Evolutionary conservation across 306 rosid genomes (phyloP).

Genomic region (Betula pendula): DNA sequence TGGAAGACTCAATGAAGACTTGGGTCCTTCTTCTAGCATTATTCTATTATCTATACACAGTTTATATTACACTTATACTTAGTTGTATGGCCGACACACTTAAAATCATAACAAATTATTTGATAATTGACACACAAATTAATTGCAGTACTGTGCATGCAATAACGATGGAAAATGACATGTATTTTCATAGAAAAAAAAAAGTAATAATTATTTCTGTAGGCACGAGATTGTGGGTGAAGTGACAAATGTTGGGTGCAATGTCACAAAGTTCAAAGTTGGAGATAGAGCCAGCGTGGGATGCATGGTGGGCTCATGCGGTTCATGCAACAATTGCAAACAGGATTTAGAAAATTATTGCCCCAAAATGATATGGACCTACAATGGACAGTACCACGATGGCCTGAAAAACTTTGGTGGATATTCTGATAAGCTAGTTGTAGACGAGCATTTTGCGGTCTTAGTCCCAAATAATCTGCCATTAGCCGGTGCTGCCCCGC

Average conservation of each 20-base stretch:
- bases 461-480: not conserved
- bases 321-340: not conserved
- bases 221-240: conserved; percentile 9
- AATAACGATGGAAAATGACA: no score
- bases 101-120: no score
- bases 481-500: not conserved
- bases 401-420: not conserved
- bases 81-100: no score
- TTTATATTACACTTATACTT: no score
- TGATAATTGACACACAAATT: no score
- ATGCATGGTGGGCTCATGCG: not conserved
- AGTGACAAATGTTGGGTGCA: not conserved
- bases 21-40: no score
- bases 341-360: not conserved
- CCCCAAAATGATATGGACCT: not conserved
- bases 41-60: no score
- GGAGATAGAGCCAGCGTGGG: conserved; percentile 3
- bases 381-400: not conserved
- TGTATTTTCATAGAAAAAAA: no score
- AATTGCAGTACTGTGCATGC: no score
- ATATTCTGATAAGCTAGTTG: not conserved
- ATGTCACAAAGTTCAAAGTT: not conserved
- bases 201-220: not conserved
- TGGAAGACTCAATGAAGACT: no score
- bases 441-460: not conserved